These are phyloP conservation scores for Elongisporangium prolatum DNA, from an alignment of 352 stramenopile species.

Conservation along the genomic window DNA sequence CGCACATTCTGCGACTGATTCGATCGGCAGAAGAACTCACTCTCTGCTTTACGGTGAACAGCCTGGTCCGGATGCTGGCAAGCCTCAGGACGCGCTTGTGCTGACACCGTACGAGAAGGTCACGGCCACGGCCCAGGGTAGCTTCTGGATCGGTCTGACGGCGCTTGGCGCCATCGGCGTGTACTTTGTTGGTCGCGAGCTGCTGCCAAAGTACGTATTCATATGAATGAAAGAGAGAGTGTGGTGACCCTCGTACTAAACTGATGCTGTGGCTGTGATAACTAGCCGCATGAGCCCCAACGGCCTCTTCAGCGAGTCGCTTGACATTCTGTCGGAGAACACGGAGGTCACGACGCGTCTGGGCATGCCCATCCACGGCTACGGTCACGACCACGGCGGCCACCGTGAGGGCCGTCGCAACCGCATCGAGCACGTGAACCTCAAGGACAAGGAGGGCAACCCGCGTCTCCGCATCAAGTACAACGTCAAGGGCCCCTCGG, in stretches of 20 bases:
- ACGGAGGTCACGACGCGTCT: slow-evolving; percentile 84
- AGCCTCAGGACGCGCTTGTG: slow-evolving; percentile 69
- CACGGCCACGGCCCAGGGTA: slow-evolving; percentile 81
- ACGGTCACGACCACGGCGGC: slow-evolving; percentile 91
- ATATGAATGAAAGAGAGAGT: neutral
- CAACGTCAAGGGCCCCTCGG: slow-evolving; percentile 92
- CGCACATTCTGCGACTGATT: neutral
- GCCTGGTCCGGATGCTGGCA: slow-evolving; percentile 25
- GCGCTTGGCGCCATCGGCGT: slow-evolving; percentile 82
- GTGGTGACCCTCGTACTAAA: slow-evolving; percentile 3
- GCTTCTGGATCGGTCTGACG: slow-evolving; percentile 85
- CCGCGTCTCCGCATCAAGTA: slow-evolving; percentile 88
- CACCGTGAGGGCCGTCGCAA: slow-evolving; percentile 93
- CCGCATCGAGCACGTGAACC: slow-evolving; percentile 94
- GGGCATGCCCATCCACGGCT: slow-evolving; percentile 89
- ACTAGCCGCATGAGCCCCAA: slow-evolving; percentile 81
- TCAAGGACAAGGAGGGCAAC: slow-evolving; percentile 85
- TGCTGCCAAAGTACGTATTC: slow-evolving; percentile 81
- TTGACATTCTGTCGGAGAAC: slow-evolving; percentile 70
- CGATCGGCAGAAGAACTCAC: neutral
- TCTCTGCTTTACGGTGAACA: slow-evolving; percentile 7
- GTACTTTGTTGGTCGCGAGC: slow-evolving; percentile 91
- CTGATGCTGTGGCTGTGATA: slow-evolving; percentile 5
- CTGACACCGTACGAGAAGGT: slow-evolving; percentile 94
- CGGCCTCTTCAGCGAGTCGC: slow-evolving; percentile 73